phyloP scores from a whole-genome alignment of 768 basidiomycete species.

The Candolleomyces efflorescens region DNA sequence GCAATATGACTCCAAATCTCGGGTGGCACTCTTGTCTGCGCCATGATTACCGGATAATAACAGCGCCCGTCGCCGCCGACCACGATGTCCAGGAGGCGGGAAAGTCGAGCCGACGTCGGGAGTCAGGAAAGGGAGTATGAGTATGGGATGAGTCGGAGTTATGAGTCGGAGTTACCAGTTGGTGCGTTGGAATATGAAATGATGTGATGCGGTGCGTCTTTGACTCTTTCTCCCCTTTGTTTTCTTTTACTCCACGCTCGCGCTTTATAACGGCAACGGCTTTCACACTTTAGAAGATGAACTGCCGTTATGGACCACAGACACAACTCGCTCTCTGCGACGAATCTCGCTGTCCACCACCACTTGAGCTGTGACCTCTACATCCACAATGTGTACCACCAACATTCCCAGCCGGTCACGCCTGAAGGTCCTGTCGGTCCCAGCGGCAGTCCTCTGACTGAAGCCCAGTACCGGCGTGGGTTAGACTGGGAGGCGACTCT shows the following conservation, averaged over 20 bases:
- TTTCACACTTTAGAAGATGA: not conserved
- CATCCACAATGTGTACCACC: slow-evolving; percentile 39
- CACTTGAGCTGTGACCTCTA: slow-evolving; percentile 45
- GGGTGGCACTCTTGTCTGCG: slow-evolving; percentile 22
- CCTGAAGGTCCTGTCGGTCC: slow-evolving; percentile 10
- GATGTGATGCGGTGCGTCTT: not conserved
- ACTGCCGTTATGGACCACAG: slow-evolving; percentile 21
- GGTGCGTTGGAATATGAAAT: too few species aligned
- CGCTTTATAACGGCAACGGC: slow-evolving; percentile 1
- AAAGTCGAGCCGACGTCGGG: too few species aligned
- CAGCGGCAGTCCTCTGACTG: slow-evolving; percentile 22
- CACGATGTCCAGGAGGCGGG: too few species aligned
- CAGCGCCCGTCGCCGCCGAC: not conserved
- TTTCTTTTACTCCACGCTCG: slow-evolving; percentile 2
- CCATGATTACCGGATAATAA: slow-evolving; percentile 2
- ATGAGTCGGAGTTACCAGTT: not conserved
- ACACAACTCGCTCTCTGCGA: slow-evolving; percentile 36
- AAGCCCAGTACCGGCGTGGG: slow-evolving; percentile 40
- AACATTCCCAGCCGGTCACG: slow-evolving; percentile 6
- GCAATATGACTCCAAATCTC: slow-evolving; percentile 36
- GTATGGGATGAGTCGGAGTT: not conserved
- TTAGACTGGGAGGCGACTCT: slow-evolving; percentile 41
- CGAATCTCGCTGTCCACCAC: slow-evolving; percentile 42
- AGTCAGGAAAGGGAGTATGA: too few species aligned
- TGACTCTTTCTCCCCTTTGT: not conserved